Evolutionary conservation across 1,139 yeast genomes (phyloP).

Genomic region (Debaryomyces udenii): DNA sequence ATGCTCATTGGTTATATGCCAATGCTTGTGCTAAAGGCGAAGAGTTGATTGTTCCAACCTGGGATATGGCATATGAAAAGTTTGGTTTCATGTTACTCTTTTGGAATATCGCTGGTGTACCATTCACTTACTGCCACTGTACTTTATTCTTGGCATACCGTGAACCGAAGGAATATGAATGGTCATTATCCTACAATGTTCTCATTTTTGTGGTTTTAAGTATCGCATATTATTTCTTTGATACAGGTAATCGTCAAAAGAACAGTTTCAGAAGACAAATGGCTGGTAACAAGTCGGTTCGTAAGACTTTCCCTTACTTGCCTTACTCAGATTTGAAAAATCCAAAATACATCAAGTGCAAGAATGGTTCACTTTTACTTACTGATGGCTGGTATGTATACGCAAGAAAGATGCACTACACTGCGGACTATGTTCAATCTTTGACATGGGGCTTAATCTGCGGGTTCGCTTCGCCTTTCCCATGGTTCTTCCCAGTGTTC

Average conservation of each 20-base stretch:
- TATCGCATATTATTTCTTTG: conserved; percentile 86
- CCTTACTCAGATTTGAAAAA: conserved; percentile 80
- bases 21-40: conserved; percentile 98
- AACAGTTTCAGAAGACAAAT: conserved; percentile 86
- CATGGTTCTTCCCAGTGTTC: conserved; percentile 94
- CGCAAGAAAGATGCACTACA: conserved; percentile 93
- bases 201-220: conserved; percentile 59
- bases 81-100: conserved; percentile 97
- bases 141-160: conserved; percentile 81
- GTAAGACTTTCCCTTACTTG: conserved; percentile 92
- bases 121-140: conserved; percentile 95
- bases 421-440: conserved; percentile 90
- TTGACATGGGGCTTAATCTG: conserved; percentile 91
- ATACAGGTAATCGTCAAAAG: conserved; percentile 94
- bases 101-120: conserved; percentile 99
- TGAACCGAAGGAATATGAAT: conserved; percentile 77
- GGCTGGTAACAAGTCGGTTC: conserved; percentile 72
- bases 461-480: conserved; percentile 85
- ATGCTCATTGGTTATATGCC: conserved; percentile 93
- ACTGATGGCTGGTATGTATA: conserved; percentile 93
- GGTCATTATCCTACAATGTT: conserved; percentile 64
- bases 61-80: conserved; percentile 99
- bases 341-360: conserved; percentile 83
- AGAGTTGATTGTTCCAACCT: conserved; percentile 93
- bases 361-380: conserved; percentile 78